Evolutionary conservation across 2,329 filamentous ascomycete genomes (phyloP).

Genomic region (Botrytis sinoallii): DNA sequence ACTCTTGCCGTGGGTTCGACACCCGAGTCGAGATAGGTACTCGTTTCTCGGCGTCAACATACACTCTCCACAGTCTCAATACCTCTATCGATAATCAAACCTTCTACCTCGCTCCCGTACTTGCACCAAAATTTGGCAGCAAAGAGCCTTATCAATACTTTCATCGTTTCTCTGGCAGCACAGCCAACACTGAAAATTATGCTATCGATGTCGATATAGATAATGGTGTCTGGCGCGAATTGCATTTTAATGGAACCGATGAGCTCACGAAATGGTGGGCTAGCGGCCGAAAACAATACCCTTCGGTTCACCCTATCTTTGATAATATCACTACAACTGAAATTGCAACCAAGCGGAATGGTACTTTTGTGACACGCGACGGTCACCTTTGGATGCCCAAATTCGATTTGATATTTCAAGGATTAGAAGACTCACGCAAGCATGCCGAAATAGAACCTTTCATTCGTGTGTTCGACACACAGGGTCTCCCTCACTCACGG

Average conservation of each 20-base stretch:
- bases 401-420: not conserved
- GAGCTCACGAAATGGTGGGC: constrained; percentile 6
- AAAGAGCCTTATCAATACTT: constrained; percentile 15
- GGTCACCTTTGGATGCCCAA: constrained; percentile 4
- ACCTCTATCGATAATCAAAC: not conserved
- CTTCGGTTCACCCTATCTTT: not conserved
- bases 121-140: constrained; percentile 1
- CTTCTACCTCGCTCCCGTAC: constrained; percentile 8
- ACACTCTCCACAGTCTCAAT: constrained; percentile 1
- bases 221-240: not conserved
- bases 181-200: not conserved
- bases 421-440: not conserved
- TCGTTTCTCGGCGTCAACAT: not conserved
- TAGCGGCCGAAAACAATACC: not conserved
- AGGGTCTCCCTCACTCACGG: not conserved
- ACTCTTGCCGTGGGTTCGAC: constrained; percentile 27
- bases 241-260: not conserved
- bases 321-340: not conserved
- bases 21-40: constrained; percentile 24
- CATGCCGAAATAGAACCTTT: constrained; percentile 15
- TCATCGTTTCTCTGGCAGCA: constrained; percentile 14
- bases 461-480: constrained; percentile 9
- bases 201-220: constrained; percentile 18
- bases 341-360: not conserved
- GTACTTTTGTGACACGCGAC: not conserved